phyloP scores from a whole-genome alignment of 371 early-diverging fungal species.

The Vittaforma corneae region DNA sequence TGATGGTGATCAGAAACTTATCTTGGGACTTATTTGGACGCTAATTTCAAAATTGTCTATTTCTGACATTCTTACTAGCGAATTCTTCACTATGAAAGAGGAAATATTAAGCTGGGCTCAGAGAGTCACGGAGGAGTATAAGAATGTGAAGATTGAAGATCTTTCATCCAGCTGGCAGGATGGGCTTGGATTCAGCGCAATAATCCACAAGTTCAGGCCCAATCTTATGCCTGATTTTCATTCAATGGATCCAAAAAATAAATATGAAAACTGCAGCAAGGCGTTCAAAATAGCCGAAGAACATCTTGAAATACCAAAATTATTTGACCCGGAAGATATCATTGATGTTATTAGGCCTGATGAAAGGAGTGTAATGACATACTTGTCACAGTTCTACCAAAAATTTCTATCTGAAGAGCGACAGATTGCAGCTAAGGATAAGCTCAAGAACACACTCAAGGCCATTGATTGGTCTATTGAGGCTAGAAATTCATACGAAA shows the following conservation, averaged over 20 bases:
- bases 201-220: conserved; percentile 87
- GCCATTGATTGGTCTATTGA: conserved; percentile 24
- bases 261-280: conserved; percentile 66
- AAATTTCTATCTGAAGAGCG: conserved; percentile 31
- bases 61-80: conserved; percentile 60
- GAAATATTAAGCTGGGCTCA: conserved; percentile 81
- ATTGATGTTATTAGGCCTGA: conserved; percentile 76
- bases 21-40: conserved; percentile 89
- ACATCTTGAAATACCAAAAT: conserved; percentile 70
- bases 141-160: conserved; percentile 65
- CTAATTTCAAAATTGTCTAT: conserved; percentile 86
- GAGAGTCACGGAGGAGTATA: conserved; percentile 73
- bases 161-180: conserved; percentile 77
- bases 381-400: conserved; percentile 79
- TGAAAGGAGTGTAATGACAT: conserved; percentile 89
- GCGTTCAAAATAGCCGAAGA: conserved; percentile 83
- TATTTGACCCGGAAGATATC: conserved; percentile 84
- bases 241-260: conserved; percentile 63
- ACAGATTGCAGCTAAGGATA: conserved; percentile 6
- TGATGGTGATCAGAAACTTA: conserved; percentile 78
- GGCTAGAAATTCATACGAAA: conserved; percentile 28
- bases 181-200: conserved; percentile 83
- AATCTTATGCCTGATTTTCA: conserved; percentile 73
- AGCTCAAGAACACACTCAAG: conserved; percentile 14
- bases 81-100: conserved; percentile 63